phyloP scores from a whole-genome alignment of 345 rosid species.

The Angophora floribunda region DNA sequence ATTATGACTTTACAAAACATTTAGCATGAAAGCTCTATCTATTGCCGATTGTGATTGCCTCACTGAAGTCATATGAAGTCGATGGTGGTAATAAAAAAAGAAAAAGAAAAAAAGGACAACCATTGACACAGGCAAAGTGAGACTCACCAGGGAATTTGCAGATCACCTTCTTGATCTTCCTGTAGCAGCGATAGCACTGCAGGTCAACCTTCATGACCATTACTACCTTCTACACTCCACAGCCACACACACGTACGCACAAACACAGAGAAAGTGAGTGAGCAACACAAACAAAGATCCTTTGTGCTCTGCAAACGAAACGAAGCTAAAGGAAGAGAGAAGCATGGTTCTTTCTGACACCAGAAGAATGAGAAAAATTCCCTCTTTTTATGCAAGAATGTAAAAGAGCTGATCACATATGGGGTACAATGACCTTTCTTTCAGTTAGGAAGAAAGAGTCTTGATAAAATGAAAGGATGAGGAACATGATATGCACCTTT shows the following conservation, averaged over 20 bases:
- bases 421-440: background rate
- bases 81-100: background rate
- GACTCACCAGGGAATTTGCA: slow-evolving; percentile 24
- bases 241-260: background rate
- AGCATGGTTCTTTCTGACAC: background rate
- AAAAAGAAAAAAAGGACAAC: slow-evolving; percentile 37
- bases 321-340: background rate
- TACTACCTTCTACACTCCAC: slow-evolving; percentile 5
- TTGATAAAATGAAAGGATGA: background rate
- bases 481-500: background rate
- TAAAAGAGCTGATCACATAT: background rate
- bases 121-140: background rate
- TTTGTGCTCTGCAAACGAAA: background rate
- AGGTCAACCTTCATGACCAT: slow-evolving; percentile 28
- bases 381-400: background rate
- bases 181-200: slow-evolving; percentile 19
- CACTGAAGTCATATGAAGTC: background rate
- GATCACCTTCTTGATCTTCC: slow-evolving; percentile 25
- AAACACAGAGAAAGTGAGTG: background rate
- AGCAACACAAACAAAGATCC: background rate
- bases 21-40: background rate
- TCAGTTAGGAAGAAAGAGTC: background rate
- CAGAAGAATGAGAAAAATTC: background rate
- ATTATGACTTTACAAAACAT: background rate
- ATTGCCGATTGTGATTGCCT: fast-evolving